phyloP scores from a whole-genome alignment of 1,284 basidiomycete species.

The Neonothopanus nambi region DNA sequence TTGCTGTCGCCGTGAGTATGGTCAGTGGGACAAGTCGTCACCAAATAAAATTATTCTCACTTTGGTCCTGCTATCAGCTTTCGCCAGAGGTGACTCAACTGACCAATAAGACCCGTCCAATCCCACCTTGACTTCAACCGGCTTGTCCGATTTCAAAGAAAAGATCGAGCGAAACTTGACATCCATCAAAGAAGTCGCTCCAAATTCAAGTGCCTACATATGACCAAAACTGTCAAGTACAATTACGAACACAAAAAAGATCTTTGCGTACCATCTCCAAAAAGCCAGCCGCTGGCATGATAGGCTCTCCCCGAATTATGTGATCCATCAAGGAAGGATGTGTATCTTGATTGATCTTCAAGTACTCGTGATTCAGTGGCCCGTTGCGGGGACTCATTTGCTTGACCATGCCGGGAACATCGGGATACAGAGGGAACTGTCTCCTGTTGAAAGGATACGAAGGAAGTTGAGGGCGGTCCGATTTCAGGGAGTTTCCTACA shows the following conservation, averaged over 20 bases:
- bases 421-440: conserved; percentile 15
- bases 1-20: conserved; percentile 3
- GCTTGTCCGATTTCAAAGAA: conserved; percentile 30
- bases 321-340: conserved; percentile 41
- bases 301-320: conserved; percentile 40
- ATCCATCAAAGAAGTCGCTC: conserved; percentile 26
- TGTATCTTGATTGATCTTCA: conserved; percentile 34
- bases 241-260: neutral
- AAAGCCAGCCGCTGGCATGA: conserved; percentile 46
- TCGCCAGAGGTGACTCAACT: conserved; percentile 19
- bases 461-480: conserved; percentile 1
- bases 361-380: conserved; percentile 33
- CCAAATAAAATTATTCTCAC: neutral
- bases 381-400: conserved; percentile 29
- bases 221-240: neutral
- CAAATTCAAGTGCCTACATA: conserved; percentile 29
- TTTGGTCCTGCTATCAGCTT: no score
- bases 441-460: conserved; percentile 18
- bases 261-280: conserved; percentile 38
- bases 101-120: conserved; percentile 31
- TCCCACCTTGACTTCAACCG: conserved; percentile 27
- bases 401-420: neutral
- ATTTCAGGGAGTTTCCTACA: neutral
- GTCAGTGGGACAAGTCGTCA: neutral
- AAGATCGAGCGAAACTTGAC: conserved; percentile 28